A percentile compares a stretch with the other conserved stretches of the same genome.
Evolutionary conservation across 2,329 filamentous ascomycete genomes (phyloP).

Genomic region (Cladosporium sp.): DNA sequence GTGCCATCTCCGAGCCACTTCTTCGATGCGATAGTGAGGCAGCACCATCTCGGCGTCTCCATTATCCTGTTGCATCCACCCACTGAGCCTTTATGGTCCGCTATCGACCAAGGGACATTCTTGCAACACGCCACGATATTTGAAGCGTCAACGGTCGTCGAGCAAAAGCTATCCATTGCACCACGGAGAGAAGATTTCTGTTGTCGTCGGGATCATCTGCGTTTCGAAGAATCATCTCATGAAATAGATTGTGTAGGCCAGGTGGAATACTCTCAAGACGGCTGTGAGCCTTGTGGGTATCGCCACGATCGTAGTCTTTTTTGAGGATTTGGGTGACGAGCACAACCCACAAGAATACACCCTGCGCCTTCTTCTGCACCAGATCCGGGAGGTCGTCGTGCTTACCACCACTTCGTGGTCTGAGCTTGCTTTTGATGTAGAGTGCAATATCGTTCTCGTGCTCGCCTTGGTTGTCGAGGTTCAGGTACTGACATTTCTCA

Average conservation of each 20-base stretch:
- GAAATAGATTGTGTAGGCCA: conserved; percentile 5
- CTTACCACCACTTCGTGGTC: conserved; percentile 19
- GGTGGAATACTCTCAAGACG: not conserved
- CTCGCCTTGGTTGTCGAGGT: not conserved
- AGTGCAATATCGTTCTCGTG: not conserved
- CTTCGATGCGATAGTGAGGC: too few relatives aligned
- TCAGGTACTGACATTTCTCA: not conserved
- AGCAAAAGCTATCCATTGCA: conserved; percentile 58
- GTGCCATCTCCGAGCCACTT: too few relatives aligned
- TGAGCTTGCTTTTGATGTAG: not conserved
- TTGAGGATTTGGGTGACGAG: conserved; percentile 15
- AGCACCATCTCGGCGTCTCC: too few relatives aligned
- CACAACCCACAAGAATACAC: conserved; percentile 20
- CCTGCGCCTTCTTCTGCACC: conserved; percentile 2
- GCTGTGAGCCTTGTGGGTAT: not conserved
- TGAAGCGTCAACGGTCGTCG: conserved; percentile 42
- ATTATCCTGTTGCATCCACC: too few relatives aligned
- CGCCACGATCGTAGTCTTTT: conserved; percentile 1
- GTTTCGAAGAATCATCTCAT: conserved; percentile 1
- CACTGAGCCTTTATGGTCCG: too few relatives aligned
- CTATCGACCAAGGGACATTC: too few relatives aligned
- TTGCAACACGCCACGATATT: too few relatives aligned
- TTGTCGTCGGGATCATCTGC: conserved; percentile 31
- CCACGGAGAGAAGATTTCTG: conserved; percentile 39
- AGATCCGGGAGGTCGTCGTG: not conserved